These are phyloP conservation scores for Leishmania mexicana DNA, from an alignment of 208 protist genomes.

Conservation along the genomic window DNA sequence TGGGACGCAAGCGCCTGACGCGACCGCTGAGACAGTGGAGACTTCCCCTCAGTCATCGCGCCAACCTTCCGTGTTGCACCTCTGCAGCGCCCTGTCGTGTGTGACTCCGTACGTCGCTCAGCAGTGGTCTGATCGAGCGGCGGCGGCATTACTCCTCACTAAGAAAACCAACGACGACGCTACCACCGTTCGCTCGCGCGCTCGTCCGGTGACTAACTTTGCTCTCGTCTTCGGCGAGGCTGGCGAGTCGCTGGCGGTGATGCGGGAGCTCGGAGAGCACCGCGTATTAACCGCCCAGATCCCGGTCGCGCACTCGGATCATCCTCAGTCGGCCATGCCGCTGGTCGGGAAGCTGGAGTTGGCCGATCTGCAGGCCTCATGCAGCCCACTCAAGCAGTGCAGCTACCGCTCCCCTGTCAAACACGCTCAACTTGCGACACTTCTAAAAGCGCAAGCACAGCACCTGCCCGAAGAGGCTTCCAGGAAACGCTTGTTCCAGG, in stretches of 20 bases:
- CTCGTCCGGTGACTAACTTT: slow-evolving; percentile 12
- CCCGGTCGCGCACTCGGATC: too few species aligned
- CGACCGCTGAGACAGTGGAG: neutral
- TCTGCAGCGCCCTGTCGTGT: slow-evolving; percentile 25
- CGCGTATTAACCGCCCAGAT: neutral
- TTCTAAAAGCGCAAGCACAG: slow-evolving; percentile 1
- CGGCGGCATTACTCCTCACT: neutral
- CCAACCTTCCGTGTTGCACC: slow-evolving; percentile 16
- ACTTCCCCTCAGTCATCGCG: neutral
- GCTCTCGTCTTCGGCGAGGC: slow-evolving; percentile 18
- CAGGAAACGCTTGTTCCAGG: slow-evolving; percentile 6
- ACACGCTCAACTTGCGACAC: neutral
- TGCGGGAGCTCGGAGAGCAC: slow-evolving; percentile 18
- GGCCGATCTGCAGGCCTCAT: slow-evolving; percentile 3
- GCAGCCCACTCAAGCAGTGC: slow-evolving; percentile 2
- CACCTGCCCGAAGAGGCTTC: slow-evolving; percentile 1
- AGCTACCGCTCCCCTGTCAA: neutral
- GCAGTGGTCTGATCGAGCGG: slow-evolving; percentile 27
- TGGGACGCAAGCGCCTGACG: neutral
- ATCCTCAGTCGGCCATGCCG: neutral
- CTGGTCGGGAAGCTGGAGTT: neutral
- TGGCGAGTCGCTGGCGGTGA: slow-evolving; percentile 1
- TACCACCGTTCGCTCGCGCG: neutral
- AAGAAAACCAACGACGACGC: neutral
- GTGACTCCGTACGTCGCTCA: slow-evolving; percentile 18